Percentiles rank a stretch among this genome's conserved stretches.
Evolutionary conservation across 371 early-diverging fungal genomes (phyloP).

Genomic region (Apophysomyces sp.): DNA sequence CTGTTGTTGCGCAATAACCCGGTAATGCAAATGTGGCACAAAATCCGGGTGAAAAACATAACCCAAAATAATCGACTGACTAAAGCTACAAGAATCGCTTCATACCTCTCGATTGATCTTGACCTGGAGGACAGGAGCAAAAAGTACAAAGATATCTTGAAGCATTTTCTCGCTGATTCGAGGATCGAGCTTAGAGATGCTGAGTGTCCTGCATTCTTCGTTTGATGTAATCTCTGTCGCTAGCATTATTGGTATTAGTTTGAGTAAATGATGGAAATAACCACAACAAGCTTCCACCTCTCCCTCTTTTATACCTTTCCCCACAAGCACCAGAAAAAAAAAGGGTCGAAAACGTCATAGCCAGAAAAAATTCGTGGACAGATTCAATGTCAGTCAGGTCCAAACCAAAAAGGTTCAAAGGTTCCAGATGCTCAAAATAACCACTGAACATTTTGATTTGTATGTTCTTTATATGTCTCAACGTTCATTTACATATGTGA

Average conservation of each 20-base stretch:
- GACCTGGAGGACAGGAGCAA: slow-evolving; percentile 58
- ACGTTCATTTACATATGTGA: no score
- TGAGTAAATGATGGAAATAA: not conserved
- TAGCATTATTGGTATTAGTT: not conserved
- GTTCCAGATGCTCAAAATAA: no score
- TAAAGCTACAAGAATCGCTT: no score
- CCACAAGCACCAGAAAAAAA: no score
- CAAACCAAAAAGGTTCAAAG: no score
- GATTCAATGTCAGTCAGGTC: no score
- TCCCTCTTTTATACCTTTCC: not conserved
- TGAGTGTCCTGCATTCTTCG: slow-evolving; percentile 58
- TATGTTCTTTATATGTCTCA: no score
- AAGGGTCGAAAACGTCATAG: no score
- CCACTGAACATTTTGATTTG: no score
- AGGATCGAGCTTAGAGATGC: slow-evolving; percentile 80
- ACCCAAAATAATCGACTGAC: not conserved
- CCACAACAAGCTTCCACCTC: not conserved
- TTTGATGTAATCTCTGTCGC: slow-evolving; percentile 14
- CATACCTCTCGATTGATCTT: slow-evolving; percentile 64
- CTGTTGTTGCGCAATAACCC: not conserved
- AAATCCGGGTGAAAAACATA: not conserved
- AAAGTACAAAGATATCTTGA: slow-evolving; percentile 59
- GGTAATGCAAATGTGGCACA: not conserved
- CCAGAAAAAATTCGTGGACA: no score
- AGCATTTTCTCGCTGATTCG: slow-evolving; percentile 65